Evolutionary conservation across 306 rosid species (phyloP), one percentile per base, ranked within the genome.

Genomic region (Phaseolus lunatus): DNA sequence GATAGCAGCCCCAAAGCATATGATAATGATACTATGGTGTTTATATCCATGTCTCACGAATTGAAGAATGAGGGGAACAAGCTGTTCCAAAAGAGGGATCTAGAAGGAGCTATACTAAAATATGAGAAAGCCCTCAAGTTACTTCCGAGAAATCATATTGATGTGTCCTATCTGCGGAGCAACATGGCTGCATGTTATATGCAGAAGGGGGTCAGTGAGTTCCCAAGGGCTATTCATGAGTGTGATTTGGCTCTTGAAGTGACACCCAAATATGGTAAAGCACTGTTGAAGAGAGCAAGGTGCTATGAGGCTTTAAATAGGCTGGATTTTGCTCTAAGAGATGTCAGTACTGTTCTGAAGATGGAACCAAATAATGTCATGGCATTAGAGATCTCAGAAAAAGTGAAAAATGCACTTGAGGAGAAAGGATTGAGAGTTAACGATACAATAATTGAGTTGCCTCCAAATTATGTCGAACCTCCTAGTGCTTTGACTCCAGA

Each of bases 161-260:
- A 95, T 75, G 93, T 92, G 37, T 84, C 97, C 49, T 79, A 91
- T 87, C 89, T 95, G 75, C 85, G 96, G 78, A 92, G 98, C 83
- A 89, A 92, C 82, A 84, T 90, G 86, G 97, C 98, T 1, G 90
- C 98, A 0, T 95, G 98, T 82, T 95, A 86, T 77, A 95, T 95
- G 97, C 98, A 95, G 86, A 87, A 92, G 95, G 98, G 97, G 74
- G n/a, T 86, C 20, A 29, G 87, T 33, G 91, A 89, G 80, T 95
- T 89, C 47, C 98, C 98, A 2, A 86, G 89, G 88, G 98, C 98
- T 1, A 83, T 95, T 61, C 87, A 85, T 44, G 97, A 95, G 78
- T 95, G 98, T 75, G 80, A 89, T 86, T 86, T 92, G 84, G 96
- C 97, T 75, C 98, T 95, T 76, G 89, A 87, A 71, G 96, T 90